Conservation (phyloP, 2,329 filamentous ascomycete species). For the Penicillium brasilianum region DNA sequence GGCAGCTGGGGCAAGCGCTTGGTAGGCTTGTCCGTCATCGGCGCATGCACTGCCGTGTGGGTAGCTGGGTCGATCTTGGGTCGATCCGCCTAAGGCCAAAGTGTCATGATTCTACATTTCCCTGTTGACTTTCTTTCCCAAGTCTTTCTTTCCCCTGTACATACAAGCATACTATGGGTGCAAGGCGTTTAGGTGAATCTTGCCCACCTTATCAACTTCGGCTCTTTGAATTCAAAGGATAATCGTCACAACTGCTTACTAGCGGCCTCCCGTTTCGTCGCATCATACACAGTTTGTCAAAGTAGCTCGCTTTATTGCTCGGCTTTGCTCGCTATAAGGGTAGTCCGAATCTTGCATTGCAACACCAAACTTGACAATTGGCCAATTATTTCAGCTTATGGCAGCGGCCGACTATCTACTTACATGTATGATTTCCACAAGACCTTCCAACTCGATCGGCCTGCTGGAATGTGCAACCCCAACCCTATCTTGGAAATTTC, state of each 20-base stretch:
- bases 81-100: conserved; percentile 20
- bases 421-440: too few species aligned
- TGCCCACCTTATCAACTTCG: background rate
- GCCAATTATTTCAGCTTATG: too few species aligned
- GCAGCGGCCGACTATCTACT: too few species aligned
- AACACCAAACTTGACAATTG: background rate
- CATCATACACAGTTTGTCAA: background rate
- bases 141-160: conserved; percentile 3
- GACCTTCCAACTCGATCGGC: too few species aligned
- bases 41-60: conserved; percentile 44
- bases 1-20: conserved; percentile 65
- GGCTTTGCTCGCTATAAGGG: too few species aligned
- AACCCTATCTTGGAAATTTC: too few species aligned
- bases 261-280: background rate
- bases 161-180: conserved; percentile 2
- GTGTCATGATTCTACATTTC: background rate
- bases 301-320: background rate
- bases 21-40: conserved; percentile 42
- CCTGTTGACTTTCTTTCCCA: background rate
- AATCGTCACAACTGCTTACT: background rate
- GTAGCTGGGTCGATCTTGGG: conserved; percentile 43
- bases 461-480: too few species aligned
- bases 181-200: conserved; percentile 7
- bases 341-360: background rate
- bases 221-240: background rate